Percentiles rank a stretch among this genome's conserved stretches.
Evolutionary conservation across 202 grass and related monocot genomes (phyloP).

Genomic region (Alloteropsis angusta): DNA sequence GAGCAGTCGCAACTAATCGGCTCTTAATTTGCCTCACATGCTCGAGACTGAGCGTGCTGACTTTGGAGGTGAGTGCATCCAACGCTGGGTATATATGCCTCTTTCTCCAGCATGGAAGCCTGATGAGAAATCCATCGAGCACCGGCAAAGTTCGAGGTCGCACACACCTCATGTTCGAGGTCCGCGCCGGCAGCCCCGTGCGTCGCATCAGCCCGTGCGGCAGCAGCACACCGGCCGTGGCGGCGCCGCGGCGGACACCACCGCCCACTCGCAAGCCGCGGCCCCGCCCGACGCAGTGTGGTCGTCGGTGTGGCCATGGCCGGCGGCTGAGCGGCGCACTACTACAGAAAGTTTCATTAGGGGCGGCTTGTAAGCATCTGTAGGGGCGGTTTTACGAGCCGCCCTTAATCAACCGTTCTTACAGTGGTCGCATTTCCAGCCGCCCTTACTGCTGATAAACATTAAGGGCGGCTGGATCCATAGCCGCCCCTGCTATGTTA

Average conservation of each 20-base stretch:
- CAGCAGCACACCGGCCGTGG: too few relatives aligned
- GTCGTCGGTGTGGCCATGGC: background rate
- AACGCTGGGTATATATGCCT: slow-evolving; percentile 60
- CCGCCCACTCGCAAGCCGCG: background rate
- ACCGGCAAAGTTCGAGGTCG: too few relatives aligned
- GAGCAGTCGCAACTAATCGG: slow-evolving; percentile 37
- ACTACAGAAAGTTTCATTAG: too few relatives aligned
- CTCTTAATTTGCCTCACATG: slow-evolving; percentile 54
- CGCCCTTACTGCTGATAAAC: too few relatives aligned
- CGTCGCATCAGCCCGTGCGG: background rate
- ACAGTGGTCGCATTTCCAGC: too few relatives aligned
- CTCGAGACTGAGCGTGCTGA: slow-evolving; percentile 67
- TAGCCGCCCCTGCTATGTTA: too few relatives aligned
- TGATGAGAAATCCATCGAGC: background rate
- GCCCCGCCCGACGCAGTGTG: background rate
- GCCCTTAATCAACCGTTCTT: too few relatives aligned
- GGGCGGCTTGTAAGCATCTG: too few relatives aligned
- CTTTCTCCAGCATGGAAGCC: slow-evolving; percentile 44
- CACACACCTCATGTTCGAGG: slow-evolving; percentile 50
- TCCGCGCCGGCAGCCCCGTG: background rate
- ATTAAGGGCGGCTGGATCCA: too few relatives aligned
- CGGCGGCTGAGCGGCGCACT: background rate
- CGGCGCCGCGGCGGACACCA: background rate
- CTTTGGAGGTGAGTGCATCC: slow-evolving; percentile 46
- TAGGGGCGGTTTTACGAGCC: too few relatives aligned